These are phyloP conservation scores for Neurospora tetrasperma DNA, from an alignment of 495 filamentous ascomycete species.

Conservation along the genomic window DNA sequence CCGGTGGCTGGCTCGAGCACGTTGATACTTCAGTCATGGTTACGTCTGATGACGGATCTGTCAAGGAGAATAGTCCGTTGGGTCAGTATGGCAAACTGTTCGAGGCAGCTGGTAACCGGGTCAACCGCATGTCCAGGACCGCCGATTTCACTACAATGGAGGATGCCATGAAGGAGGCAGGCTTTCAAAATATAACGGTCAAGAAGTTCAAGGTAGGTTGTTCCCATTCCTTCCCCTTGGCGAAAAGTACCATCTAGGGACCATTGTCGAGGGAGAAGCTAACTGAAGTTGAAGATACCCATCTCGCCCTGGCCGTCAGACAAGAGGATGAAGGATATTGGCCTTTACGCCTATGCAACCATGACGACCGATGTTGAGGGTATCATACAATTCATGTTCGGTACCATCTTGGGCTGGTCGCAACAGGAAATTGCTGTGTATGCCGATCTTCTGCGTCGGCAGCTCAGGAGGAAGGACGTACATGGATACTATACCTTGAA, in stretches of 20 bases:
- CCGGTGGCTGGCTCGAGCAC: slow-evolving; percentile 35
- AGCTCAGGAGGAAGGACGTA: background rate
- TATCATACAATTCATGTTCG: background rate
- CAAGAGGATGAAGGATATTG: background rate
- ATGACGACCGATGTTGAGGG: background rate
- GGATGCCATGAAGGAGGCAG: background rate
- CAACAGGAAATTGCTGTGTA: background rate
- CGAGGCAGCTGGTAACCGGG: background rate
- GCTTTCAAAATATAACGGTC: background rate
- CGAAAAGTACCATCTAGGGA: background rate
- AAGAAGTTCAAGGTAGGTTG: background rate
- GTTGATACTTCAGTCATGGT: slow-evolving; percentile 33
- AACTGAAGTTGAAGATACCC: background rate
- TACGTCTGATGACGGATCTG: slow-evolving; percentile 39
- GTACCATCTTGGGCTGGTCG: background rate
- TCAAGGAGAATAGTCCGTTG: background rate
- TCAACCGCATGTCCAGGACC: background rate
- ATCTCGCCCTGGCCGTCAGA: background rate
- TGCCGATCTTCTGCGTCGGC: background rate
- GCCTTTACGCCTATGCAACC: background rate
- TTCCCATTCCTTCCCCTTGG: background rate
- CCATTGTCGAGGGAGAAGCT: background rate
- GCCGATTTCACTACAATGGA: background rate
- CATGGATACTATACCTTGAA: background rate
- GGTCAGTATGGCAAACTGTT: background rate